Conservation (phyloP, 257 asterid genomes). For the Ajuga chamaepitys region DNA sequence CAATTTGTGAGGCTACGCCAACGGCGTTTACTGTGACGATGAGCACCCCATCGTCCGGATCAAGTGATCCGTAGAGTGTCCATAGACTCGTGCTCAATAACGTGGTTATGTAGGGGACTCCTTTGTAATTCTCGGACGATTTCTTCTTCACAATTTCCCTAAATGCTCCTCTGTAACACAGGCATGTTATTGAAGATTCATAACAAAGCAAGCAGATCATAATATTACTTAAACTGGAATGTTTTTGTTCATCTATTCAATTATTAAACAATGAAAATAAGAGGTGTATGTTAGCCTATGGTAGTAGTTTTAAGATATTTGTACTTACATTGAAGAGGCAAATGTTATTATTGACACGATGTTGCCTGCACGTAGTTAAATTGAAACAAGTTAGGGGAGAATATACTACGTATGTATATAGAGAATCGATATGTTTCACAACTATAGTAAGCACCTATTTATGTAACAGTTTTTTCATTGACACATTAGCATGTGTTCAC, state of each 20-base stretch:
- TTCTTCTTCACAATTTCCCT: constrained; percentile 37
- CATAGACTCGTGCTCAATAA: constrained; percentile 50
- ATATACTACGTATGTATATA: background rate
- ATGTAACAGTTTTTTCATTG: too few relatives aligned
- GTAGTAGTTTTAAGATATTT: background rate
- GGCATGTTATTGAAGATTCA: background rate
- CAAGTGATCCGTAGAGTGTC: constrained; percentile 46
- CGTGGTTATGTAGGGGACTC: constrained; percentile 44
- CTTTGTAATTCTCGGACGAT: constrained; percentile 54
- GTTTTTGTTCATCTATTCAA: too few relatives aligned
- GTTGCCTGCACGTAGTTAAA: constrained; percentile 32
- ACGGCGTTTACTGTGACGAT: constrained; percentile 32
- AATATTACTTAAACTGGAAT: too few relatives aligned
- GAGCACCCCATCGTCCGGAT: constrained; percentile 35
- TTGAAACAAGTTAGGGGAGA: background rate
- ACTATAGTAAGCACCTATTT: too few relatives aligned
- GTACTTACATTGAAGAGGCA: constrained; percentile 45
- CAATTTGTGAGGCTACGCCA: constrained; percentile 26
- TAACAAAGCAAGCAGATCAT: background rate
- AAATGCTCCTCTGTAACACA: constrained; percentile 35
- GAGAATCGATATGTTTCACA: too few relatives aligned
- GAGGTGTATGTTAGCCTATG: background rate
- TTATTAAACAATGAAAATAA: background rate
- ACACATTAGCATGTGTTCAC: too few relatives aligned
- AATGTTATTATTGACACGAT: constrained; percentile 46